Base-by-base conservation (phyloP, 208 protist genomes). In the Crithidia bombi region DNA sequence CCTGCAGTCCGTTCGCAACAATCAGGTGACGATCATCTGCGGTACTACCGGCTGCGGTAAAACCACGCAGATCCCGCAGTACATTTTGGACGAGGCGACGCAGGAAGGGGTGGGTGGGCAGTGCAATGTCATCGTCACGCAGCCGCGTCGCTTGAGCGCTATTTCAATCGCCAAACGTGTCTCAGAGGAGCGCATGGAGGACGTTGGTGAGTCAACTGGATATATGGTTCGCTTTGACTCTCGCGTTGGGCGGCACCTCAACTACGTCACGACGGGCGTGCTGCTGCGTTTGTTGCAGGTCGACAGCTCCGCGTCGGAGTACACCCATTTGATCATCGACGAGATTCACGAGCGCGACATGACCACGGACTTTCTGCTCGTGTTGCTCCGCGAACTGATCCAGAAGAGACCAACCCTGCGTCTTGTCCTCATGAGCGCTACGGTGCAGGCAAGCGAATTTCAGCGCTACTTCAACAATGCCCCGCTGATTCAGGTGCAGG, bases 311-410 rank as follows among this genome's bases (percentile, higher is more conserved):
- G 73, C 99, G 36, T 57, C 63, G 17, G 92, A 97, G 56, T 98
- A 99, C 81, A 92, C 86, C 43, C 86, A 98, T 54, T 82, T 99
- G 65, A 98, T 99, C 66, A 93, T 99, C 30, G 99, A 99, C 88
- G 99, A 99, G 83, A 99, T 99, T 6, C 99, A 99, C 81, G 99
- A 99, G 81, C 84, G 99, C 19, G 99, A 99, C 49, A 95, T 99
- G 41, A 84, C 98, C 79, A 99, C 98, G 0, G 99, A 99, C 79
- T 98, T 99, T 52, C 78, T 99, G 0, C 97, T 99, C 59, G 95
- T 98, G n/a, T 75, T 99, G n/a, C 74, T 99, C 46, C 96, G 98
- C 78, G 85, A 92, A 19, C 57, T 98, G 26, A 30, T 93, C 5
- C 17, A 28, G 21, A 69, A 75, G 35, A 78, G 98, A 15, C 86